phyloP scores from a whole-genome alignment of 2,329 filamentous ascomycete genomes.

The Plenodomus lindquistii region DNA sequence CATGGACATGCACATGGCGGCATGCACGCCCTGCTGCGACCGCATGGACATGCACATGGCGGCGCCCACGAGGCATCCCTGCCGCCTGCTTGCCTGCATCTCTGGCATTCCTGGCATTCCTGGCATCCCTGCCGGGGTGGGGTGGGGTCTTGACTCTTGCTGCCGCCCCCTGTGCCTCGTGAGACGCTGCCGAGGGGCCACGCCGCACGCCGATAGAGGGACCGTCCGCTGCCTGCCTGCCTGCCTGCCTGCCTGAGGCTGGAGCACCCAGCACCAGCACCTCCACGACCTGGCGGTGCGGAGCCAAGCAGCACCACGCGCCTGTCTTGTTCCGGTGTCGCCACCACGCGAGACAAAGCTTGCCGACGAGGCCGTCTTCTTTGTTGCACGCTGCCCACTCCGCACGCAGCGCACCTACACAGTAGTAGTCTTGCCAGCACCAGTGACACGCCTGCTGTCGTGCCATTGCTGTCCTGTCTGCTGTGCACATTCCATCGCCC shows the following conservation, averaged over 20 bases:
- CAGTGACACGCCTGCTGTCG: constrained; percentile 9
- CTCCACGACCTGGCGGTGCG: not conserved
- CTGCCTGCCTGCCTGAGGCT: not conserved
- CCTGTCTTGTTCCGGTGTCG: constrained; percentile 10
- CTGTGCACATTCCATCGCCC: constrained; percentile 2
- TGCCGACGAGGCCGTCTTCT: constrained; percentile 15
- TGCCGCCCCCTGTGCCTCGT: not conserved
- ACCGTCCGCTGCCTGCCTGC: constrained; percentile 1
- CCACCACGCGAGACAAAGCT: constrained; percentile 19
- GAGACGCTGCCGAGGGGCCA: constrained; percentile 6
- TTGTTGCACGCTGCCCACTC: constrained; percentile 13
- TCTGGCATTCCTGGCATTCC: not conserved
- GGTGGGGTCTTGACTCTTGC: too few relatives aligned
- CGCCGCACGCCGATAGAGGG: constrained; percentile 15
- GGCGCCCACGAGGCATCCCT: constrained; percentile 43
- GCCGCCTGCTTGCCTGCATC: constrained; percentile 3
- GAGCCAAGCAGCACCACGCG: not conserved
- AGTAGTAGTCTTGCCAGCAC: not conserved
- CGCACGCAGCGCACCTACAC: constrained; percentile 14
- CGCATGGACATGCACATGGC: constrained; percentile 35
- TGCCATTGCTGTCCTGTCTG: constrained; percentile 9
- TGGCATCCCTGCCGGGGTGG: too few relatives aligned
- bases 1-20: constrained; percentile 38
- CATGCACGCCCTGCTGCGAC: constrained; percentile 26
- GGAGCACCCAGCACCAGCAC: too few relatives aligned